Evolutionary conservation across 202 grass and related monocot genomes (phyloP).

Genomic region (Setaria italica): DNA sequence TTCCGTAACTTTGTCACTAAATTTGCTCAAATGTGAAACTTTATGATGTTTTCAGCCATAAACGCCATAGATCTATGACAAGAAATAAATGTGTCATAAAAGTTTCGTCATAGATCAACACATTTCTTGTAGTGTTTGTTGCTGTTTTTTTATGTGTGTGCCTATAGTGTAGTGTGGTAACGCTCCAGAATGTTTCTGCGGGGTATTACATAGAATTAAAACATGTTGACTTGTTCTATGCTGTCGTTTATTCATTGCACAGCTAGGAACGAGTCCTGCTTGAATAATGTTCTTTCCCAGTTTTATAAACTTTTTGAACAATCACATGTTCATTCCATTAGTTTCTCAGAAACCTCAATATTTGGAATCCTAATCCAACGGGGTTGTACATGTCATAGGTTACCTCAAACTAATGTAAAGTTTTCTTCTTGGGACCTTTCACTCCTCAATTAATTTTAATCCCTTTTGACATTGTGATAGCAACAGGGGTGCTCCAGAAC

Average conservation of each 20-base stretch:
- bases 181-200: no score
- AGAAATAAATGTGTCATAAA: no score
- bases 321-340: background rate
- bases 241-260: background rate
- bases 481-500: background rate
- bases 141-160: no score
- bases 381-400: background rate
- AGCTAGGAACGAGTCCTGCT: background rate
- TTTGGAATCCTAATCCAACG: background rate
- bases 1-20: no score
- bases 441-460: constrained; percentile 17
- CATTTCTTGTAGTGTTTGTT: no score
- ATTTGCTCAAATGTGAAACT: no score
- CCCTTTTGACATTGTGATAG: constrained; percentile 36
- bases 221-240: background rate
- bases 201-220: background rate
- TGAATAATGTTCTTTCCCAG: background rate
- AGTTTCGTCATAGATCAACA: no score
- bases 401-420: background rate
- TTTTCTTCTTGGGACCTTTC: background rate
- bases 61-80: no score
- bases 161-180: no score
- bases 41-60: no score
- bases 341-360: background rate
- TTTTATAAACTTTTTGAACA: background rate